Base-by-base conservation (phyloP, 805 yeast species). In the Lipomyces anomalus region DNA sequence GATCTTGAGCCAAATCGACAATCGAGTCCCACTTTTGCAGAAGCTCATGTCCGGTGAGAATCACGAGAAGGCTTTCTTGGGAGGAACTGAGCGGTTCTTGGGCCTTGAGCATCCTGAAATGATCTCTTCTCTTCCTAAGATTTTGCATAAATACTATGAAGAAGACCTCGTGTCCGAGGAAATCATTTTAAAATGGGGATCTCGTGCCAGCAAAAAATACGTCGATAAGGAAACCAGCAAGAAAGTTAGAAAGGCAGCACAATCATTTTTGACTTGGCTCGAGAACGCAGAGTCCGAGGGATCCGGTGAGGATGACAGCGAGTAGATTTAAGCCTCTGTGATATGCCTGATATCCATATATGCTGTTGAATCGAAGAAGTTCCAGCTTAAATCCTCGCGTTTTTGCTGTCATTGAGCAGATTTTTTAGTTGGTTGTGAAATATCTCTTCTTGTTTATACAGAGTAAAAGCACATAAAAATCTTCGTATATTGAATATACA, bases 181-280 rank as follows among this genome's bases (percentile, higher is more conserved):
- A 47, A 84, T 77, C 35, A 75, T 87, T 41, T 65, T 74, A 58
- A 76, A 76, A 39, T 92, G 95, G 87, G 97, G 96, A 61, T 76
- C 90, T 42, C 88, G 80, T 68, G 89, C 85, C 40, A 84, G 95
- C 43, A 88, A 88, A 73, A 89, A 88, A 67, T 92, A 82, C 61
- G 96, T 92, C 50, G 84, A 94, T 51, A 92, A 90, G 71, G 95
- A 87, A 38, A 74, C 80, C 28, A 82, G 94, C 43, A 90, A 90
- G 72, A 90, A 85, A 75, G 95, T 89, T 42, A 84, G 96, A 68
- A 85, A 81, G 69, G 92, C 96, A 38, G 97, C 97, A 50, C 89
- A 88, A 69, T 95, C 97, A 24, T 92, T 92, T 70, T 71, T 92
- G 54, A 80, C 83, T 56, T 92, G 98, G 98, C 78, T 92, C 57